phyloP scores from a whole-genome alignment of 768 basidiomycete species.

The Naganishia friedmannii region DNA sequence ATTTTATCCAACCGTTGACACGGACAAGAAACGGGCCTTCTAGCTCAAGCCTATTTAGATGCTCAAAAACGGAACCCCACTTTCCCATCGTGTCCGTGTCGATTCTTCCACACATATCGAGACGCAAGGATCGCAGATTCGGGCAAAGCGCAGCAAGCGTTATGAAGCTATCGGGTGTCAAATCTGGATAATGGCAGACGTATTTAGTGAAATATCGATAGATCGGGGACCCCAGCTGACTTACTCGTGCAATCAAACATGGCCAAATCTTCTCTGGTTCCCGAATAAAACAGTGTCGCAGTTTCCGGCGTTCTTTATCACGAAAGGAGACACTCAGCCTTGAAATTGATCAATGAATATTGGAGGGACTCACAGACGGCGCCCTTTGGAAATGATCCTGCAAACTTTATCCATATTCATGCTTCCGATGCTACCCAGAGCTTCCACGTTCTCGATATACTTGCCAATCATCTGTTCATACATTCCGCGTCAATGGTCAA shows the following conservation, averaged over 20 bases:
- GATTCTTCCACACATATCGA: slow-evolving; percentile 83
- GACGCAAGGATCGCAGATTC: slow-evolving; percentile 70
- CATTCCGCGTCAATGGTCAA: slow-evolving; percentile 16
- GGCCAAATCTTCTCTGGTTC: slow-evolving; percentile 63
- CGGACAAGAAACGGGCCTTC: slow-evolving; percentile 72
- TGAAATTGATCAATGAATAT: neutral
- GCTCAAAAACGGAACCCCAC: slow-evolving; percentile 65
- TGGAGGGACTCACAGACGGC: slow-evolving; percentile 44
- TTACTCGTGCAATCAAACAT: slow-evolving; percentile 88
- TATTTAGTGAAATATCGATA: neutral
- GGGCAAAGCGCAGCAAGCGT: slow-evolving; percentile 79
- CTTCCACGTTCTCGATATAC: slow-evolving; percentile 76
- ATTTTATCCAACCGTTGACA: slow-evolving; percentile 66
- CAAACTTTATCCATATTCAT: slow-evolving; percentile 81
- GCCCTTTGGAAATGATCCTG: slow-evolving; percentile 74
- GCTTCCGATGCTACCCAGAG: slow-evolving; percentile 74
- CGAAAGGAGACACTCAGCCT: neutral
- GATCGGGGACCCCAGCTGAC: slow-evolving; percentile 41
- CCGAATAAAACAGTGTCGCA: slow-evolving; percentile 77
- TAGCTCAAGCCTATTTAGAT: slow-evolving; percentile 70
- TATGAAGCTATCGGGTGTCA: slow-evolving; percentile 65
- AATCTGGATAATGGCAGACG: slow-evolving; percentile 55
- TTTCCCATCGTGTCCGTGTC: slow-evolving; percentile 53
- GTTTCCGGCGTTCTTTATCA: slow-evolving; percentile 68
- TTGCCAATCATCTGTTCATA: slow-evolving; percentile 69